Base-by-base conservation (phyloP, 495 filamentous ascomycete species). In the Podospora anserina region DNA sequence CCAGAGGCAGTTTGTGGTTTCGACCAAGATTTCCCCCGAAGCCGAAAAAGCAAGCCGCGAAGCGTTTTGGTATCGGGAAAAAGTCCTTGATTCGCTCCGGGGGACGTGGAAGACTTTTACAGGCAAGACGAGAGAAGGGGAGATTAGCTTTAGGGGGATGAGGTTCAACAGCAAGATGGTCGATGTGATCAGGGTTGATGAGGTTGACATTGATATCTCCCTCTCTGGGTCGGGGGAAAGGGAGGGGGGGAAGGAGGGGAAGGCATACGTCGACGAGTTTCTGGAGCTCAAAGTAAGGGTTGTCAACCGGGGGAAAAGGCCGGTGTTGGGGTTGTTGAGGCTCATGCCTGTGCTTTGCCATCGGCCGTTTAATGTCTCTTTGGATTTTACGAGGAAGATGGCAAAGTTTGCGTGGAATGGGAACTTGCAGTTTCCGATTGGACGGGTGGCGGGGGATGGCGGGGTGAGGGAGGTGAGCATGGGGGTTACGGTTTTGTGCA, bases 1-100 rank as follows among this genome's bases (percentile, higher is more conserved):
- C 5, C 88, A 91, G 72, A 86, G 92, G 13, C 94, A 97, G 77
- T 97, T 95, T 71, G 91, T 97, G 23, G 91, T 97, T 61, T 93
- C 89, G 74, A 88, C 89, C 68, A 91, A 92, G 70, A 84, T 91
- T 61, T 89, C 90, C 0, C 90, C 92, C 2, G 91, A 95, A 67
- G 87, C 85, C 27, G 93, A 97, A 78, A 86, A 89, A 44, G 87
- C 89, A 6, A 89, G 84, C 56, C 30, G 94, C 54, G 92, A 97
- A 80, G 88, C 89, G 2, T 97, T 97, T 78, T 97, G 94, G 94
- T 97, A 92, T 79, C 86, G 94, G 6, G 91, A 96, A 74, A 90
- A 89, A 74, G 83, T 97, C 2, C 84, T 97, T 11, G 90, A 91
- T 68, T 82, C 83, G 23, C 76, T 97, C 2, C 80, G 79, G 4